Base-by-base conservation (phyloP, 1,284 basidiomycete genomes). In the Naganishia sp. region DNA sequence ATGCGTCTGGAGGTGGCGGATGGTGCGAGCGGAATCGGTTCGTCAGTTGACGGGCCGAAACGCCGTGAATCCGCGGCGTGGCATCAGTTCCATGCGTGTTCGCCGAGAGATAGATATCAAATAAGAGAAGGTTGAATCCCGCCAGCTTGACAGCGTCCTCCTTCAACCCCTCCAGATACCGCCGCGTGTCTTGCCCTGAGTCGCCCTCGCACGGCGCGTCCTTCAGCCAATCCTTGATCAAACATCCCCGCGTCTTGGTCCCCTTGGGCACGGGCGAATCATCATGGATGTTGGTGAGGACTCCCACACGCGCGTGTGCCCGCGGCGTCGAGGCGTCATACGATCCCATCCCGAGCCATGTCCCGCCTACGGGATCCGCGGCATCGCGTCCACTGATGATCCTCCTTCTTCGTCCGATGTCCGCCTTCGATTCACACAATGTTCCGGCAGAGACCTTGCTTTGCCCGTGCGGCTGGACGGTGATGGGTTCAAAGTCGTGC, bases 111-210 rank as follows among this genome's bases (percentile, higher is more conserved):
- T 21, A 7, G 10, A 78, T 64, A n/a, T 72, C 67, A 68, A 79
- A 76, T 0, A 77, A 54, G 0, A 79, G 68, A n/a, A 80, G 71
- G 67, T 80, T 80, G 75, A 78, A 79, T 1, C 78, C 77, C 1
- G 61, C 61, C 18, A 63, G 43, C 23, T 63, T 47, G 11, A 61
- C 57, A 3, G 57, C 57, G 21, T 60, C 64, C 21, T 43, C 42
- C 31, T 57, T 65, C 41, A 65, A 21, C 23, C 56, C 50, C 10
- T 57, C 43, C 50, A 65, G 2, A 57, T 58, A 65, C 49, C 25
- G 32, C 46, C 41, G 32, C n/a, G 64, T 60, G 28, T 51, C 32
- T 17, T 43, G 42, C 11, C 52, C 39, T 7, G 46, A 15, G 23
- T 18, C 7, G 28, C 41, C 35, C 35, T 21, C n/a, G 10, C 17